These are phyloP conservation scores for Pelargonium hybrid DNA, from an alignment of 441 rosid genomes.

Conservation along the genomic window DNA sequence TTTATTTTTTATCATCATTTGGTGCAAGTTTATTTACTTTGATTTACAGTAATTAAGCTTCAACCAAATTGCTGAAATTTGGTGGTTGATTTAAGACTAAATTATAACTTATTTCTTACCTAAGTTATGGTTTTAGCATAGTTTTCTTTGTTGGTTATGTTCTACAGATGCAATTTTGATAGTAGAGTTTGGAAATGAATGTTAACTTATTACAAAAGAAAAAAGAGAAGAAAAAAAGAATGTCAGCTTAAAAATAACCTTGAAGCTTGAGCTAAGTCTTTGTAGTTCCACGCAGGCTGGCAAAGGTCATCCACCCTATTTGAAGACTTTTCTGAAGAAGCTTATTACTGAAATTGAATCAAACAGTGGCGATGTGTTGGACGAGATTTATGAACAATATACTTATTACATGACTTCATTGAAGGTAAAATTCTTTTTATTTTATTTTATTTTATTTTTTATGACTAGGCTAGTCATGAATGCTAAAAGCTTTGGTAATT, in stretches of 20 bases:
- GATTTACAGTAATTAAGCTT: background rate
- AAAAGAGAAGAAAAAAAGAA: too few species aligned
- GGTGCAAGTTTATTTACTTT: background rate
- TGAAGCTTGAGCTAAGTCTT: background rate
- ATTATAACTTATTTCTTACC: background rate
- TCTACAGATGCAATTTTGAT: background rate
- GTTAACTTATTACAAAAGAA: background rate
- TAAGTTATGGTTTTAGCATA: background rate
- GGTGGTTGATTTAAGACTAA: background rate
- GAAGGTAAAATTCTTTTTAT: slow-evolving; percentile 36
- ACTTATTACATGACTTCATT: slow-evolving; percentile 43
- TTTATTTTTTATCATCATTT: background rate
- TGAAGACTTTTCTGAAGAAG: slow-evolving; percentile 60
- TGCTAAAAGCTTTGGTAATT: background rate
- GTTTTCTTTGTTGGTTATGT: too few species aligned
- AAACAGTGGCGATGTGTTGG: slow-evolving; percentile 41
- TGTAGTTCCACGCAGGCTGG: slow-evolving; percentile 31
- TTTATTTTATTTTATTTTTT: background rate
- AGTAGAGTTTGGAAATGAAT: background rate
- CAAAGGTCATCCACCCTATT: slow-evolving; percentile 36
- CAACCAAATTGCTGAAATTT: background rate
- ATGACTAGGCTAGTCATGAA: background rate
- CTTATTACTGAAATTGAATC: slow-evolving; percentile 64
- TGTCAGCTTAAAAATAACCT: background rate
- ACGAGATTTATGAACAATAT: slow-evolving; percentile 59